A percentile compares a stretch with the other conserved stretches of the same genome.
These are phyloP conservation scores for Lentinula boryana DNA, from an alignment of 768 basidiomycete genomes.

Conservation along the genomic window DNA sequence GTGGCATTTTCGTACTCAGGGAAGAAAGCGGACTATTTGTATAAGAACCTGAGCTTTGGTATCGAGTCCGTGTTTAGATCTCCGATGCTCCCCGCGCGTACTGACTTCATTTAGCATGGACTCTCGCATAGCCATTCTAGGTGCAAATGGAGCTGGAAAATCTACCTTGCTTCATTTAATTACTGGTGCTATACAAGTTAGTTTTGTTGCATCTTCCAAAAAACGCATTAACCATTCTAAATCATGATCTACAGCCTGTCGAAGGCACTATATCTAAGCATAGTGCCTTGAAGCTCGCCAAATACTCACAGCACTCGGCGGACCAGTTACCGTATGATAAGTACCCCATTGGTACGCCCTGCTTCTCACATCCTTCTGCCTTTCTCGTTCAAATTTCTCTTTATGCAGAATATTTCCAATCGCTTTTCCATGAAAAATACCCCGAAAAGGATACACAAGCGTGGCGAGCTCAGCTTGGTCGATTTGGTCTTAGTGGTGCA, in stretches of 20 bases:
- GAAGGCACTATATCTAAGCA: constrained; percentile 91
- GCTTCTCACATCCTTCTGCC: neutral
- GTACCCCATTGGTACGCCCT: constrained; percentile 40
- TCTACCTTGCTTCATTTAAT: constrained; percentile 90
- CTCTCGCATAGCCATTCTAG: constrained; percentile 91
- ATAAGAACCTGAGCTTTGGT: constrained; percentile 89
- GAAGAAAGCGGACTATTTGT: constrained; percentile 81
- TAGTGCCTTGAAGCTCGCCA: constrained; percentile 86
- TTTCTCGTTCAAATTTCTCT: constrained; percentile 9
- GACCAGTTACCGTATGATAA: constrained; percentile 96
- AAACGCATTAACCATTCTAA: neutral
- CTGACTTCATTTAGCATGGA: constrained; percentile 59
- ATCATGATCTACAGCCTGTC: constrained; percentile 42
- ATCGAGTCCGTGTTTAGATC: constrained; percentile 68
- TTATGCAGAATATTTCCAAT: constrained; percentile 83
- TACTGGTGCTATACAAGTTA: constrained; percentile 51
- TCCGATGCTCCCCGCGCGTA: neutral
- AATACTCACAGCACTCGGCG: constrained; percentile 98
- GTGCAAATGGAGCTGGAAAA: constrained; percentile 94
- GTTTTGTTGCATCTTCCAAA: neutral
- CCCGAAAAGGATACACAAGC: constrained; percentile 92
- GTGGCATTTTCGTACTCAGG: constrained; percentile 97
- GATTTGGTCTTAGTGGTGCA: constrained; percentile 90
- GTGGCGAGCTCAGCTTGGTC: constrained; percentile 92
- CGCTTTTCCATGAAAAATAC: constrained; percentile 70